These are phyloP conservation scores for Huntiella omanensis DNA, from an alignment of 2,329 filamentous ascomycete species.

Conservation along the genomic window DNA sequence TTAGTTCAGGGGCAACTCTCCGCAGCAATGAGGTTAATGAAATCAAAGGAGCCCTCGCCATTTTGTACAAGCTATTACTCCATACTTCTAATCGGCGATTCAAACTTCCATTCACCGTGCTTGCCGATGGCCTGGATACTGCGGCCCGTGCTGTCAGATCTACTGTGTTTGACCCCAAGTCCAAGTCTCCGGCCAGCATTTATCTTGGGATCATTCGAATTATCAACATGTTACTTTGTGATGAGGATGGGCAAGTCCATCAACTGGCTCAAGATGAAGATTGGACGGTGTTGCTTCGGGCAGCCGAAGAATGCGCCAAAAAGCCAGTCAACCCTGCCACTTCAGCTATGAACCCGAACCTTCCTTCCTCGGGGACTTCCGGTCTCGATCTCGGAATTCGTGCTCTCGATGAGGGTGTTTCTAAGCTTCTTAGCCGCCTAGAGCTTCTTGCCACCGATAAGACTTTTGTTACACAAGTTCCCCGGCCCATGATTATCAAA, in stretches of 20 bases:
- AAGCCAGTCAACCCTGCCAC: constrained; percentile 7
- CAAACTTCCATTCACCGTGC: constrained; percentile 35
- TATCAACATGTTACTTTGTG: constrained; percentile 36
- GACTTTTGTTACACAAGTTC: constrained; percentile 35
- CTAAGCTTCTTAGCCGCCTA: constrained; percentile 27
- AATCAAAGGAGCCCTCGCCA: constrained; percentile 42
- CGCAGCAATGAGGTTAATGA: constrained; percentile 35
- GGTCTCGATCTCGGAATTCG: not conserved
- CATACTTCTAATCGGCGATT: constrained; percentile 34
- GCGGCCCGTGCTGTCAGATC: constrained; percentile 8
- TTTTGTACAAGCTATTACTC: constrained; percentile 44
- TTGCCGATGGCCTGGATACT: constrained; percentile 36
- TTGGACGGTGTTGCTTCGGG: constrained; percentile 41
- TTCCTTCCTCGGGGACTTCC: not conserved
- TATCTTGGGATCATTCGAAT: constrained; percentile 29
- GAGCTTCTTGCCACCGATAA: constrained; percentile 27
- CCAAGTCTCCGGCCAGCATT: constrained; percentile 23
- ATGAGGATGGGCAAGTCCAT: constrained; percentile 32
- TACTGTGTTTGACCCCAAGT: constrained; percentile 7
- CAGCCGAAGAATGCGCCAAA: constrained; percentile 33
- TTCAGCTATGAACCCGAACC: not conserved
- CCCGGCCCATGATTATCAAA: constrained; percentile 45
- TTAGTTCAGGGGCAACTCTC: constrained; percentile 25
- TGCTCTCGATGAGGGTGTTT: constrained; percentile 24
- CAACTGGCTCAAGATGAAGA: constrained; percentile 43